These are phyloP conservation scores for Vickermania ingenoplastis DNA, from an alignment of 208 protist species.

Conservation along the genomic window DNA sequence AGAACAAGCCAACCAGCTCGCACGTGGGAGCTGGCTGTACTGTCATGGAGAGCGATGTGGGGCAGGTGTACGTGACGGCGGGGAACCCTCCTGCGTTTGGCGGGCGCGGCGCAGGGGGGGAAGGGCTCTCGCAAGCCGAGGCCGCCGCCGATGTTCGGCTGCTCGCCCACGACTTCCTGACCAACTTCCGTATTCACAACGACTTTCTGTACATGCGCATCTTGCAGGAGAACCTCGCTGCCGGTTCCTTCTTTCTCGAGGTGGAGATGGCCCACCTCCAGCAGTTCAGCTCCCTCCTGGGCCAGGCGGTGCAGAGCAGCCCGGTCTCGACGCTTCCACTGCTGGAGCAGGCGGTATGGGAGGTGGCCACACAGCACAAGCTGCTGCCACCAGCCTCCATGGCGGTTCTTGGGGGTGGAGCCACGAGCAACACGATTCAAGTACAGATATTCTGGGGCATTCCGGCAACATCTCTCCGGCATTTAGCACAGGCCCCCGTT, in stretches of 20 bases:
- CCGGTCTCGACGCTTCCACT: slow-evolving; percentile 68
- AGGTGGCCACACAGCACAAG: slow-evolving; percentile 61
- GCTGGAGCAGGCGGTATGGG: slow-evolving; percentile 76
- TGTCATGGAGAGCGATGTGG: slow-evolving; percentile 79
- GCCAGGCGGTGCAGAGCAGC: slow-evolving; percentile 51
- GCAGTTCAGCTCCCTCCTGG: slow-evolving; percentile 71
- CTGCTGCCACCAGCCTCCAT: slow-evolving; percentile 44
- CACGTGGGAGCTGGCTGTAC: no score
- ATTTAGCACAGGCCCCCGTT: slow-evolving; percentile 68
- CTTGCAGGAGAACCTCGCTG: slow-evolving; percentile 76
- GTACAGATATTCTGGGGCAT: slow-evolving; percentile 85
- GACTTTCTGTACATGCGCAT: slow-evolving; percentile 81
- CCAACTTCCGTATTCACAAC: slow-evolving; percentile 65
- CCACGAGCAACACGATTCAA: slow-evolving; percentile 65
- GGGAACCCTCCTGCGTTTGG: slow-evolving; percentile 11
- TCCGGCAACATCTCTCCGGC: slow-evolving; percentile 63
- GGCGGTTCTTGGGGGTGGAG: no score
- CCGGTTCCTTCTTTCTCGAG: slow-evolving; percentile 77
- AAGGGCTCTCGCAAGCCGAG: slow-evolving; percentile 14
- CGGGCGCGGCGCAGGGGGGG: slow-evolving; percentile 9
- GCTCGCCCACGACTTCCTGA: slow-evolving; percentile 71
- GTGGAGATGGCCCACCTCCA: slow-evolving; percentile 78
- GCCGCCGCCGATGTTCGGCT: slow-evolving; percentile 38
- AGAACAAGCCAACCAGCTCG: no score
- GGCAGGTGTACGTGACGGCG: slow-evolving; percentile 59